Evolutionary conservation across 2,329 filamentous ascomycete species (phyloP).

Genomic region (Monilinia aucupariae): DNA sequence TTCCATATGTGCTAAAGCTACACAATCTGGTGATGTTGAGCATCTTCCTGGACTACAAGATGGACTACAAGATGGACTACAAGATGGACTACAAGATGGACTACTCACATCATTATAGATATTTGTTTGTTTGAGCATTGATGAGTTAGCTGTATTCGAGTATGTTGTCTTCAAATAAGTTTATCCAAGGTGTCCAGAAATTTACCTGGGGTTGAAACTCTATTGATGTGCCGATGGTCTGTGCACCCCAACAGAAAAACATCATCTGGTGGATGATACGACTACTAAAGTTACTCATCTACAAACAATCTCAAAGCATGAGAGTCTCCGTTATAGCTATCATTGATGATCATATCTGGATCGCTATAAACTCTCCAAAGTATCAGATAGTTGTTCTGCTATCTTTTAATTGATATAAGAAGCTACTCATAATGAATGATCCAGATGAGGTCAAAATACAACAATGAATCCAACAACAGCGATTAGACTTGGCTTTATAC

Average conservation of each 20-base stretch:
- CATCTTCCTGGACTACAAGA: too few species aligned
- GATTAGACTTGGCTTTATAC: not conserved
- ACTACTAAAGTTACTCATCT: not conserved
- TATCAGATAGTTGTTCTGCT: not conserved
- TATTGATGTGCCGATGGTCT: conserved; percentile 1
- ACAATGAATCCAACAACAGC: not conserved
- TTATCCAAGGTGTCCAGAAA: too few species aligned
- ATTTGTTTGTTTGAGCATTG: too few species aligned
- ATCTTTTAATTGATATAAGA: not conserved
- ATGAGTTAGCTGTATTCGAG: too few species aligned
- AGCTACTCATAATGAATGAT: not conserved
- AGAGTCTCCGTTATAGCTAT: not conserved
- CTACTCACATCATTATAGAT: too few species aligned
- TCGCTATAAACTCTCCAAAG: not conserved
- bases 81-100: too few species aligned
- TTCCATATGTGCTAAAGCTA: too few species aligned
- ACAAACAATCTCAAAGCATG: not conserved
- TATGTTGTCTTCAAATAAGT: too few species aligned
- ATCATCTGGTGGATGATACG: not conserved
- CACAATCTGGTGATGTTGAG: too few species aligned
- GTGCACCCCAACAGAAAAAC: not conserved
- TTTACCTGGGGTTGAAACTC: too few species aligned
- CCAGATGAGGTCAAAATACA: not conserved
- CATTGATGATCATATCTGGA: not conserved
- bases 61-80: too few species aligned